Evolutionary conservation across 2,329 filamentous ascomycete species (phyloP).

Genomic region (Cadophora malorum): DNA sequence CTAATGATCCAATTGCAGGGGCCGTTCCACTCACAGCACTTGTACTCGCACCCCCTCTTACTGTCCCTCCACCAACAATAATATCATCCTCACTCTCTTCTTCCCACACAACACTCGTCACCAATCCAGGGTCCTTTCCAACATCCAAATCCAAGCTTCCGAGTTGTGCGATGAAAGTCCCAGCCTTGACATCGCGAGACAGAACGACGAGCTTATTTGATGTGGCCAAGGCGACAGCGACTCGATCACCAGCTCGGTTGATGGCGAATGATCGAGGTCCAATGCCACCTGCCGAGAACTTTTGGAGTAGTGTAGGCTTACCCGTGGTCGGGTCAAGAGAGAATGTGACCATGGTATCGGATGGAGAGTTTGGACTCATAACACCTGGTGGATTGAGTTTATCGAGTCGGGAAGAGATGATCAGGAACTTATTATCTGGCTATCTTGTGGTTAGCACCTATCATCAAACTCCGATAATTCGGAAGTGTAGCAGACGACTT

Average conservation of each 20-base stretch:
- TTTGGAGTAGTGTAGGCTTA: constrained; percentile 48
- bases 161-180: constrained; percentile 28
- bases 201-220: constrained; percentile 13
- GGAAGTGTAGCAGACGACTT: background rate
- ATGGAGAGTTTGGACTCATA: background rate
- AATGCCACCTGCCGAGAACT: constrained; percentile 50
- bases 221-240: constrained; percentile 41
- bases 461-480: background rate
- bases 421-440: constrained; percentile 25
- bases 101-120: constrained; percentile 20
- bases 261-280: constrained; percentile 52
- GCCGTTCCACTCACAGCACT: background rate
- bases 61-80: background rate
- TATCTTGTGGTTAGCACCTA: constrained; percentile 3
- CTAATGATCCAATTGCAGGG: background rate
- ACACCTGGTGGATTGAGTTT: background rate
- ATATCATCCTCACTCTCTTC: background rate
- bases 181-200: constrained; percentile 9
- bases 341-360: constrained; percentile 52
- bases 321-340: constrained; percentile 44
- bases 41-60: background rate
- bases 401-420: constrained; percentile 20
- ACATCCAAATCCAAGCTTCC: constrained; percentile 42
- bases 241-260: constrained; percentile 49
- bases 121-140: background rate